Evolutionary conservation across 495 filamentous ascomycete genomes (phyloP).

Genomic region (Penicillium steckii): DNA sequence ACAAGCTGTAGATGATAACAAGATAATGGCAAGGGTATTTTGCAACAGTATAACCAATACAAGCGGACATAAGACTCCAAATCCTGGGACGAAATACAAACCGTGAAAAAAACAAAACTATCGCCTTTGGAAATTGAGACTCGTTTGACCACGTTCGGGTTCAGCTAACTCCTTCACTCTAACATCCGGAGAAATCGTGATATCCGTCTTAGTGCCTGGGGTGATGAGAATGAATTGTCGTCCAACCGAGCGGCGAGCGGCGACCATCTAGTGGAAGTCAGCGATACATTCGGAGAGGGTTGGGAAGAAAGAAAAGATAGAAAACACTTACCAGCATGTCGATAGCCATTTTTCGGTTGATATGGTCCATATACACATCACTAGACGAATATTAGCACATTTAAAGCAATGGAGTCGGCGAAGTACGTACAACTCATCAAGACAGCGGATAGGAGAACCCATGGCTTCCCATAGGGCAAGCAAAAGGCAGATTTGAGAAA

Average conservation of each 20-base stretch:
- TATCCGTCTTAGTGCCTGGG: constrained; percentile 77
- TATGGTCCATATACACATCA: constrained; percentile 98
- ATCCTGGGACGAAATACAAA: no score
- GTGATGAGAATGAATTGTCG: constrained; percentile 97
- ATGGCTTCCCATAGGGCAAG: constrained; percentile 97
- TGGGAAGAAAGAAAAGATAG: not conserved
- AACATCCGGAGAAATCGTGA: constrained; percentile 72
- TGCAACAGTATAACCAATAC: no score
- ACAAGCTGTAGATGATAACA: no score
- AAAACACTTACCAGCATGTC: constrained; percentile 80
- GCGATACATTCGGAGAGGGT: not conserved
- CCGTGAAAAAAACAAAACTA: no score
- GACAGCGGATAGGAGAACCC: constrained; percentile 88
- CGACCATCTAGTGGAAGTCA: constrained; percentile 60
- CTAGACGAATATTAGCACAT: constrained; percentile 32
- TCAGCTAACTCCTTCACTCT: constrained; percentile 79
- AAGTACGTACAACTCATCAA: constrained; percentile 82
- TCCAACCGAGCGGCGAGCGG: constrained; percentile 79
- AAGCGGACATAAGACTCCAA: no score
- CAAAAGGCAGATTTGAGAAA: constrained; percentile 91
- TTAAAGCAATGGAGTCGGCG: constrained; percentile 12
- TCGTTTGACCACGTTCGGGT: constrained; percentile 53
- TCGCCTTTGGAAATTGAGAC: constrained; percentile 30
- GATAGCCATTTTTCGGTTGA: constrained; percentile 91
- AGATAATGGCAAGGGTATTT: no score